phyloP scores from a whole-genome alignment of 78 protist genomes.

The Dictyostelium brefeldianum region DNA sequence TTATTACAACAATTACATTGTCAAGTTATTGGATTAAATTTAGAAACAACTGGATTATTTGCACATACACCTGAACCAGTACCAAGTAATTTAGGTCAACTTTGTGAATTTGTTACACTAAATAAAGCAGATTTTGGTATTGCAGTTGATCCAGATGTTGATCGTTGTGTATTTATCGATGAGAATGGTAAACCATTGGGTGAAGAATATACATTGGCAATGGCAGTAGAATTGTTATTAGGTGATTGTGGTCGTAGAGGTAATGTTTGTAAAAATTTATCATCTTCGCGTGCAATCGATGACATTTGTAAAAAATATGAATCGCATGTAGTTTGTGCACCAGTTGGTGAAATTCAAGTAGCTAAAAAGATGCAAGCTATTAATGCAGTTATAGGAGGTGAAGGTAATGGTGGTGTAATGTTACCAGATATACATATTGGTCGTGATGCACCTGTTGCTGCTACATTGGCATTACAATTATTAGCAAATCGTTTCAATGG shows the following conservation, averaged over 20 bases:
- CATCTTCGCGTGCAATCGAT: slow-evolving; percentile 83
- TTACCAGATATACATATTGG: slow-evolving; percentile 87
- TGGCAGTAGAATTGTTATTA: slow-evolving; percentile 79
- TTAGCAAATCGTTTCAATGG: slow-evolving; percentile 41
- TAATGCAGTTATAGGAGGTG: slow-evolving; percentile 82
- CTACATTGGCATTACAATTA: slow-evolving; percentile 66
- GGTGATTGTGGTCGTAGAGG: slow-evolving; percentile 74
- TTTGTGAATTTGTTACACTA: slow-evolving; percentile 53
- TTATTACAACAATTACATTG: slow-evolving; percentile 43
- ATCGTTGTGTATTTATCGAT: slow-evolving; percentile 87
- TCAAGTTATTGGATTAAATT: slow-evolving; percentile 74
- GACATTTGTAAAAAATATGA: slow-evolving; percentile 83
- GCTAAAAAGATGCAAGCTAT: slow-evolving; percentile 76
- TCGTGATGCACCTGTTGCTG: slow-evolving; percentile 90
- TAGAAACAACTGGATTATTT: slow-evolving; percentile 87
- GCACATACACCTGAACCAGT: slow-evolving; percentile 88
- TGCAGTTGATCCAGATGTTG: slow-evolving; percentile 90
- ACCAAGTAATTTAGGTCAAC: slow-evolving; percentile 76
- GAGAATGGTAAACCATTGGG: slow-evolving; percentile 85
- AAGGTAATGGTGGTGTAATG: slow-evolving; percentile 91
- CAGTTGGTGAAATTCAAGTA: slow-evolving; percentile 89
- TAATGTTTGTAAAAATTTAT: slow-evolving; percentile 76
- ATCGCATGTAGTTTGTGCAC: slow-evolving; percentile 42
- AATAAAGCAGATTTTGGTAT: slow-evolving; percentile 85
- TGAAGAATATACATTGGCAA: slow-evolving; percentile 84